phyloP scores from a whole-genome alignment of 2,329 filamentous ascomycete genomes.

The Cryphonectria carpinicola region DNA sequence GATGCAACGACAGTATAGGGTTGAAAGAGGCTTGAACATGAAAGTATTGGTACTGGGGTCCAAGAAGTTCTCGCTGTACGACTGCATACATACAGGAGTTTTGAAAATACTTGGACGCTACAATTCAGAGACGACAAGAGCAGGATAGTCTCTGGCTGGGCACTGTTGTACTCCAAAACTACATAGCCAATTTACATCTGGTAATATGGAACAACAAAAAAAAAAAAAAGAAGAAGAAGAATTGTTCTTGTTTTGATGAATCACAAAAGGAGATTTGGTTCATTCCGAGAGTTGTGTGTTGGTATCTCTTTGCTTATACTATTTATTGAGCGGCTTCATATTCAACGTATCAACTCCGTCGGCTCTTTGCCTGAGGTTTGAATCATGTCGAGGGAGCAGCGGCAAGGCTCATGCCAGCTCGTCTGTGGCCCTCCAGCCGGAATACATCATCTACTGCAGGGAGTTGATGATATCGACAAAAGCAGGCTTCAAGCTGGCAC shows the following conservation, averaged over 20 bases:
- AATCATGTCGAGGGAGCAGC: neutral
- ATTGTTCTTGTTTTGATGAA: too few species aligned
- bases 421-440: slow-evolving; percentile 20
- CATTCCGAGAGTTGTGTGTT: slow-evolving; percentile 9
- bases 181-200: slow-evolving; percentile 17
- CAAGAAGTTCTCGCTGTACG: neutral
- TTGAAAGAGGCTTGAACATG: neutral
- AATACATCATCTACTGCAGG: slow-evolving; percentile 48
- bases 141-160: neutral
- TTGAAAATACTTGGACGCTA: neutral
- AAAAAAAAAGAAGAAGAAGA: neutral
- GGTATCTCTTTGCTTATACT: slow-evolving; percentile 16
- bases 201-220: neutral
- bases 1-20: slow-evolving; percentile 57
- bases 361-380: too few species aligned
- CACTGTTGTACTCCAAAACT: slow-evolving; percentile 9
- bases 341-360: neutral
- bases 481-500: slow-evolving; percentile 94
- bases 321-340: neutral
- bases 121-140: neutral
- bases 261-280: neutral
- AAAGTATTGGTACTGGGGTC: too few species aligned
- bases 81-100: slow-evolving; percentile 10
- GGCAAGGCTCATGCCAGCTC: neutral
- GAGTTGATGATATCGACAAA: slow-evolving; percentile 68